Evolutionary conservation across 2,329 filamentous ascomycete genomes (phyloP), one percentile per base, ranked within the genome.

Genomic region (Erysiphe pulchra): DNA sequence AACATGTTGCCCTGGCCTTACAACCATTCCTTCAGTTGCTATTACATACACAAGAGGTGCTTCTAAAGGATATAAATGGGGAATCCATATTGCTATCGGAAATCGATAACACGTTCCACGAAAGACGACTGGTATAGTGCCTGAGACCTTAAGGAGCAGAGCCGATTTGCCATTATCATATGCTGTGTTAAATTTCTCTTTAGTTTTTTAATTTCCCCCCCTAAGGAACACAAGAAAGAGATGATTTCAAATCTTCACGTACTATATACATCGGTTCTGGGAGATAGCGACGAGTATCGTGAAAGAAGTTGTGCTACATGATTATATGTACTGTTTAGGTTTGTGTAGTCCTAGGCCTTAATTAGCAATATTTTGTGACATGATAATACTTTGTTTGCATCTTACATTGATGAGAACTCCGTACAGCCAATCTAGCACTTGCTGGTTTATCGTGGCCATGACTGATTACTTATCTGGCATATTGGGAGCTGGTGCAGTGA

Each of bases 241-340:
- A 24, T n/a, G n/a, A 24, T 24, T 24, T 24, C 3, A 24, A 14
- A 31, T 9, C 12, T 30, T 2, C 38, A 47, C 74, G 55, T 70
- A 92, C 85, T 95, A 63, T 95, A 92, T 45, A 95, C 86, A 61
- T 95, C 86, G 49, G 90, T 98, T 54, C 82, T 75, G 24, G 86
- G 84, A 9, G 78, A 72, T 18, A 98, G 68, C 2, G 82, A 80
- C 8, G 84, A 75, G 57, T 85, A 84, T 53, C 80, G 73, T 31
- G 80, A 72, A 45, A 98, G 73, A 28, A 77, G 74, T 57, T 84
- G 79, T 50, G 82, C 86, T 54, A 92, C 77, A 62, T 95, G 86
- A 59, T 80, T 80, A 64, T 95, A 95, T 46, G 86, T 84, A 50
- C 85, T 79, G 58, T 87, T 92, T 48, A 92, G 79, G 64, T 95